Conservation (phyloP, 352 stramenopile genomes). For the Globisporangium okanoganense region DNA sequence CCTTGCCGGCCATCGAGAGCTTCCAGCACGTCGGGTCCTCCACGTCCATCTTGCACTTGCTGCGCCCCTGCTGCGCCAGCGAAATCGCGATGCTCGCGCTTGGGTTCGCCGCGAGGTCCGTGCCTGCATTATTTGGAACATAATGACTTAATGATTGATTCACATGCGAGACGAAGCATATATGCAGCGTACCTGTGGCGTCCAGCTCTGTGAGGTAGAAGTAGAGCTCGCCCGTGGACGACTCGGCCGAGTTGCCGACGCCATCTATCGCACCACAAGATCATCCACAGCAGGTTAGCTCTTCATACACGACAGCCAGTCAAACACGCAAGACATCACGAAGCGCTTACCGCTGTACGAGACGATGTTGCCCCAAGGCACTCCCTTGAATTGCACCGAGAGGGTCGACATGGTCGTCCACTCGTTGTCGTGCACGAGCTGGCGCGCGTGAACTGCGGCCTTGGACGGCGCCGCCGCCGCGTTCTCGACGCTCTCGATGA, state of each 20-base stretch:
- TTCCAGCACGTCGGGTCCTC: conserved; percentile 77
- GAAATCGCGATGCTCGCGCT: conserved; percentile 57
- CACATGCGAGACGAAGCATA: neutral
- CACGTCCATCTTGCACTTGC: conserved; percentile 64
- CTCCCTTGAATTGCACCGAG: conserved; percentile 50
- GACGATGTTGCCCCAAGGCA: conserved; percentile 49
- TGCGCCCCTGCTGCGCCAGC: conserved; percentile 40
- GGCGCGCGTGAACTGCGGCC: conserved; percentile 42
- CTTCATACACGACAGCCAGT: neutral
- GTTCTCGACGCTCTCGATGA: conserved; percentile 7
- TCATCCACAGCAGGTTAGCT: neutral
- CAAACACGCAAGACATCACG: neutral
- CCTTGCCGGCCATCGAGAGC: conserved; percentile 45
- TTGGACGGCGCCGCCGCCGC: conserved; percentile 7
- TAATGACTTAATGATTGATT: neutral
- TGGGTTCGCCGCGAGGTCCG: conserved; percentile 50
- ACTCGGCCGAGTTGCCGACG: conserved; percentile 37
- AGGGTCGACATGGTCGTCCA: conserved; percentile 67
- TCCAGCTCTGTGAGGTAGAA: conserved; percentile 71
- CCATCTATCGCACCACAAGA: conserved; percentile 30
- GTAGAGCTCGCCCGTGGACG: conserved; percentile 58
- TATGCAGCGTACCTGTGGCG: conserved; percentile 23
- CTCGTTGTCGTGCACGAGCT: conserved; percentile 60
- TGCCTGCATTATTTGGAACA: conserved; percentile 13
- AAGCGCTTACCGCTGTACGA: conserved; percentile 60